These are phyloP conservation scores for Boechera retrofracta DNA, from an alignment of 345 rosid genomes.

Conservation along the genomic window DNA sequence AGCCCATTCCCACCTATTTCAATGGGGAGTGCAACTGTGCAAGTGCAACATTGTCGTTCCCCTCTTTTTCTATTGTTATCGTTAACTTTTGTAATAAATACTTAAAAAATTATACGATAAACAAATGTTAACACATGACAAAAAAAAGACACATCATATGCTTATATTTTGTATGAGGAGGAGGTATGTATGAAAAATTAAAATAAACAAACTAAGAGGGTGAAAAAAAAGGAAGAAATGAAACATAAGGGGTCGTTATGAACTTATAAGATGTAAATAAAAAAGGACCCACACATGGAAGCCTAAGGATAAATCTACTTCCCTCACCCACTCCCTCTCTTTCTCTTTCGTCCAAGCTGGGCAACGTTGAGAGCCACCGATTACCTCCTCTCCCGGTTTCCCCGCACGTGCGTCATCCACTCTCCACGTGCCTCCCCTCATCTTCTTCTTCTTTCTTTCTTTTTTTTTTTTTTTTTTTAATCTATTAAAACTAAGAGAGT, in stretches of 20 bases:
- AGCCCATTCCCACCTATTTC: slow-evolving; percentile 44
- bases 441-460: no score
- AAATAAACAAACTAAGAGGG: neutral
- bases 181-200: neutral
- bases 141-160: slow-evolving; percentile 27
- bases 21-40: slow-evolving; percentile 17
- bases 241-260: slow-evolving; percentile 34
- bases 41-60: slow-evolving; percentile 40
- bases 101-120: neutral
- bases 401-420: slow-evolving; percentile 40
- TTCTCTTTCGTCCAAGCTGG: slow-evolving; percentile 43
- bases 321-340: slow-evolving; percentile 34
- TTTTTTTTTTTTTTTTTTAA: no score
- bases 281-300: slow-evolving; percentile 48
- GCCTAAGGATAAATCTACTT: slow-evolving; percentile 40
- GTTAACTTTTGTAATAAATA: slow-evolving; percentile 1
- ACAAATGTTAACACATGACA: slow-evolving; percentile 31
- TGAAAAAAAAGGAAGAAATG: slow-evolving; percentile 7
- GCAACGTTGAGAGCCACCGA: slow-evolving; percentile 46
- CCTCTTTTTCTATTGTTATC: slow-evolving; percentile 1
- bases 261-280: neutral
- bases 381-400: slow-evolving; percentile 54
- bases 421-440: slow-evolving; percentile 52
- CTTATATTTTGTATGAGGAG: neutral
- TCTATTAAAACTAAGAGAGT: no score